These are phyloP conservation scores for Alternaria sp. DNA, from an alignment of 2,329 filamentous ascomycete genomes.

Conservation along the genomic window DNA sequence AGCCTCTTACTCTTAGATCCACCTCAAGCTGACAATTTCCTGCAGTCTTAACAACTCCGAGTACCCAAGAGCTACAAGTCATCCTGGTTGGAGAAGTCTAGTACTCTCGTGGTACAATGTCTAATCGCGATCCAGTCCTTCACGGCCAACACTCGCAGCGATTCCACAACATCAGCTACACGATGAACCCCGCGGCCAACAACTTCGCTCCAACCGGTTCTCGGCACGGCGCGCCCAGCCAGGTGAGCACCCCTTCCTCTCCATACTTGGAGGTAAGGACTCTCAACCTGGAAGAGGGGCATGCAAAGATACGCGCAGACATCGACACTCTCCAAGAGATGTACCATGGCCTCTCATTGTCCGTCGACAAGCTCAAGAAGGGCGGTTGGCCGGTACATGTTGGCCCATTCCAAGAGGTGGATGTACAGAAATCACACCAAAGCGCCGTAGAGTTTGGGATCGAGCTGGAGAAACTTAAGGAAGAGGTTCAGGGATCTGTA, in stretches of 20 bases:
- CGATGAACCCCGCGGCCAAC: constrained; percentile 19
- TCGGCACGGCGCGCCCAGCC: constrained; percentile 5
- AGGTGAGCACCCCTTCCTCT: constrained; percentile 20
- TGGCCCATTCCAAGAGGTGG: constrained; percentile 16
- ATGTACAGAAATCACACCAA: constrained; percentile 16
- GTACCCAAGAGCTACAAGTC: not conserved
- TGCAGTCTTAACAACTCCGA: not conserved
- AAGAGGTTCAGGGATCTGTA: constrained; percentile 10
- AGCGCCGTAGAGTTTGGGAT: constrained; percentile 15
- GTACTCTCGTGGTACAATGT: not conserved
- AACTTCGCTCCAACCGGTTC: constrained; percentile 15
- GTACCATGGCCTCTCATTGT: constrained; percentile 21
- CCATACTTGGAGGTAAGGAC: constrained; percentile 25
- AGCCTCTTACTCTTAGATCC: not conserved
- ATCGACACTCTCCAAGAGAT: constrained; percentile 22
- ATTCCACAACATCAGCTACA: not conserved
- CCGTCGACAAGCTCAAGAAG: constrained; percentile 28
- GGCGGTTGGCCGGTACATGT: constrained; percentile 25
- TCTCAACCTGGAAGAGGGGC: constrained; percentile 23
- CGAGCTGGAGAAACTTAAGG: constrained; percentile 25
- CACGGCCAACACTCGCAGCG: not conserved
- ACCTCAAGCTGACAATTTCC: not conserved
- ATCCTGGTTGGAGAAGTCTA: not conserved
- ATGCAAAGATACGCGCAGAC: constrained; percentile 19
- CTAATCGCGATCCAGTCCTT: constrained; percentile 3